A percentile compares a stretch with the other conserved stretches of the same genome.
Evolutionary conservation across 345 rosid genomes (phyloP).

Genomic region (Brassica incana): DNA sequence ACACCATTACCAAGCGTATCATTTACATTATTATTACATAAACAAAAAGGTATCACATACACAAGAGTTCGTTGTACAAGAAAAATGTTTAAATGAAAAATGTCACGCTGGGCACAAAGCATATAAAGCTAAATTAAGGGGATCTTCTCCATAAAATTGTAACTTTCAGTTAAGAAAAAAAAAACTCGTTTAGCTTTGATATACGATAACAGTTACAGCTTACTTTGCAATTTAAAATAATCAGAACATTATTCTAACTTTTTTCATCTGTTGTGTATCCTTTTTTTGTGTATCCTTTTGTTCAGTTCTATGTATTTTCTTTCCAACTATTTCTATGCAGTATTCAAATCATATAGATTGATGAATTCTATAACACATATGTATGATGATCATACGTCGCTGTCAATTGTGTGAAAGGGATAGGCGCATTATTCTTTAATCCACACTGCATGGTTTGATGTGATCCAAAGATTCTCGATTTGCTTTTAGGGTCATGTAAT

Average conservation of each 20-base stretch:
- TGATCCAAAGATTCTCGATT: slow-evolving; percentile 9
- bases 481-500: background rate
- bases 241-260: background rate
- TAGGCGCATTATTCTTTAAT: background rate
- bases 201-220: background rate
- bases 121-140: background rate
- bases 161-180: too few species aligned
- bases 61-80: background rate
- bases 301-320: background rate
- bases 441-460: slow-evolving; percentile 31
- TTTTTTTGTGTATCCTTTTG: background rate
- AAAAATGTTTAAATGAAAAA: background rate
- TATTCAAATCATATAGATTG: too few species aligned
- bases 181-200: background rate
- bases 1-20: background rate
- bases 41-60: background rate
- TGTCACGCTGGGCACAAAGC: background rate
- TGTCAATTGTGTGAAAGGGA: slow-evolving; percentile 27
- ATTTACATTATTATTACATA: too few species aligned
- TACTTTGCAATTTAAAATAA: background rate
- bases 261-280: background rate
- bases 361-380: too few species aligned
- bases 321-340: too few species aligned
- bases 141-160: background rate
- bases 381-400: too few species aligned